Conservation (phyloP, 345 rosid genomes). For the Noccaea caerulescens region DNA sequence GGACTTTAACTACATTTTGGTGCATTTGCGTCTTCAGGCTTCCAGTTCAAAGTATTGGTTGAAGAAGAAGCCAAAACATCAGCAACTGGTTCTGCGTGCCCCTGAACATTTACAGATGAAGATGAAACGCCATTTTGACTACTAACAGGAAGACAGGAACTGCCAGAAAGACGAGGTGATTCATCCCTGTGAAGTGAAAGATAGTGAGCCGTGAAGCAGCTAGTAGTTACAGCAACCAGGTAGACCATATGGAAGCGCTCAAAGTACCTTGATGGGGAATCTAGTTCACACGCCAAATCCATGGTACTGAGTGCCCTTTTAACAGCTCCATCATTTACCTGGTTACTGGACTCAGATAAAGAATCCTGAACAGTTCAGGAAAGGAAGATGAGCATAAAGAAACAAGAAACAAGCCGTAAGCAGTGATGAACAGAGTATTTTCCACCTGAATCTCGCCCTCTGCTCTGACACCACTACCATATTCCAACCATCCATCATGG, state of each 20-base stretch:
- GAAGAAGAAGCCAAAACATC: constrained; percentile 48
- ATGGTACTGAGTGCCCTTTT: constrained; percentile 52
- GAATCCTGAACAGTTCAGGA: constrained; percentile 52
- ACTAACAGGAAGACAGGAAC: constrained; percentile 43
- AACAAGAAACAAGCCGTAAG: constrained; percentile 23
- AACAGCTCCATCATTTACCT: constrained; percentile 58
- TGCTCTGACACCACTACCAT: constrained; percentile 46
- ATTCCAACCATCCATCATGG: constrained; percentile 66
- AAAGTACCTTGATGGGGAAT: constrained; percentile 58
- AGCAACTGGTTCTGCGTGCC: constrained; percentile 40
- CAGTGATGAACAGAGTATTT: constrained; percentile 16
- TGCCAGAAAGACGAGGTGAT: constrained; percentile 46
- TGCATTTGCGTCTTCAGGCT: constrained; percentile 63
- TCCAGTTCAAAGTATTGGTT: constrained; percentile 52
- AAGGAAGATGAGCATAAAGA: constrained; percentile 22
- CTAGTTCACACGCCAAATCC: constrained; percentile 41
- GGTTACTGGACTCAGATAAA: constrained; percentile 57
- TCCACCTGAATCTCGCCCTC: constrained; percentile 59
- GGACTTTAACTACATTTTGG: constrained; percentile 68
- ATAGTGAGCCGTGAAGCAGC: constrained; percentile 16
- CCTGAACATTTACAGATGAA: constrained; percentile 42
- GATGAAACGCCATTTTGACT: constrained; percentile 51
- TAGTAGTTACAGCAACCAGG: constrained; percentile 29
- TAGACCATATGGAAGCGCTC: constrained; percentile 14
- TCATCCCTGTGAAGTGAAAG: constrained; percentile 55